Percentiles rank a stretch among this genome's conserved stretches.
phyloP scores from a whole-genome alignment of 2,329 filamentous ascomycete species.

The Claviceps sp. region DNA sequence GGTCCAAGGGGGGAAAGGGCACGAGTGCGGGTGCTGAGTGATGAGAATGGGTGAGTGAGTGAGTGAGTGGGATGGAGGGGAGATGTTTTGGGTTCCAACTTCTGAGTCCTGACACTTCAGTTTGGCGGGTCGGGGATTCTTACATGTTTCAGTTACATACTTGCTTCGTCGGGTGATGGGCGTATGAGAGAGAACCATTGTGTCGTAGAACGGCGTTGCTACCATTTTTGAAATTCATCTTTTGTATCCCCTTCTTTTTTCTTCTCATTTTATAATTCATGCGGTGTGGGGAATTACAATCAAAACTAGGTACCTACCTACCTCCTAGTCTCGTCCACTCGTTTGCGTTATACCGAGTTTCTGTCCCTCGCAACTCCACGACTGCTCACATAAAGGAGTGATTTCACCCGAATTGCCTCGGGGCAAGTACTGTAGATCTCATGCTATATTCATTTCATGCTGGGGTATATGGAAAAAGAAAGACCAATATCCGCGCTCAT shows the following conservation, averaged over 20 bases:
- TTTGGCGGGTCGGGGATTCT: too few relatives aligned
- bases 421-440: background rate
- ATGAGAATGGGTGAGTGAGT: background rate
- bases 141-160: too few relatives aligned
- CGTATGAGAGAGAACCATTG: background rate
- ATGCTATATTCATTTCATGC: background rate
- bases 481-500: background rate
- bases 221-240: background rate
- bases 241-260: background rate
- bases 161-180: too few relatives aligned
- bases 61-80: background rate
- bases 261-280: background rate
- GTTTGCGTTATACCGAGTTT: too few relatives aligned
- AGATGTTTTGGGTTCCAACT: background rate
- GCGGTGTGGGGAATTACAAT: too few relatives aligned
- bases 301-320: too few relatives aligned
- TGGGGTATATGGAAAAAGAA: background rate
- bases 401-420: too few relatives aligned
- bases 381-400: too few relatives aligned
- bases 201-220: background rate
- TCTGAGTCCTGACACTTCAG: too few relatives aligned
- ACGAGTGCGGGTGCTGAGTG: background rate
- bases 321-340: too few relatives aligned
- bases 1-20: constrained; percentile 30
- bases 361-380: too few relatives aligned